These are phyloP conservation scores for Exidia glandulosa DNA, from an alignment of 768 basidiomycete species.

Conservation along the genomic window DNA sequence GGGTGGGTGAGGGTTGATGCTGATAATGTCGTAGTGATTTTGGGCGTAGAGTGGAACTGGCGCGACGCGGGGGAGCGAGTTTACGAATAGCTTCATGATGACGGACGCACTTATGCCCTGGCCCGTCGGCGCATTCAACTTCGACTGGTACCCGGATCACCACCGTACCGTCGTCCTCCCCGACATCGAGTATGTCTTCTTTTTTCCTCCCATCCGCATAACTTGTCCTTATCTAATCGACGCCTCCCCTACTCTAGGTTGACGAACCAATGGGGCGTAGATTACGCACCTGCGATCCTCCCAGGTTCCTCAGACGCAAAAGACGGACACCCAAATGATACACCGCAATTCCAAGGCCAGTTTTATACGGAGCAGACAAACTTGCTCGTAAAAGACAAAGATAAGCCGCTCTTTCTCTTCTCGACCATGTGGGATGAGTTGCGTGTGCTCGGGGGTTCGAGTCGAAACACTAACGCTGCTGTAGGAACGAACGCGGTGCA, in stretches of 20 bases:
- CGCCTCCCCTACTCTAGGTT: not conserved
- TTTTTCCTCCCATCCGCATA: not conserved
- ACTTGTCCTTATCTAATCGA: not conserved
- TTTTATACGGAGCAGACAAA: not conserved
- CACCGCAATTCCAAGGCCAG: not conserved
- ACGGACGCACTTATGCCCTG: not conserved
- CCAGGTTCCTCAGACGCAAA: not conserved
- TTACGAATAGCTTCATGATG: not conserved
- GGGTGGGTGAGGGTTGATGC: not conserved
- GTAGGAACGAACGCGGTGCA: not conserved
- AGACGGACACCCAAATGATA: not conserved
- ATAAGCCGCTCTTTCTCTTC: not conserved
- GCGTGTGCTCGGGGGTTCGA: not conserved
- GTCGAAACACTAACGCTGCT: not conserved
- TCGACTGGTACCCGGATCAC: not conserved
- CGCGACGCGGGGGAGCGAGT: not conserved
- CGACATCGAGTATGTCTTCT: not conserved
- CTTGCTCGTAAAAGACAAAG: not conserved
- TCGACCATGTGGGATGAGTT: not conserved
- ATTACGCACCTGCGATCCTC: not conserved
- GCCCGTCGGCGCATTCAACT: not conserved
- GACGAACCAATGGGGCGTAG: not conserved
- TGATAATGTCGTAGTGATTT: not conserved
- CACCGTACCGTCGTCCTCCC: not conserved
- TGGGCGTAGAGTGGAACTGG: not conserved